Evolutionary conservation across 257 asterid species (phyloP).

Genomic region (Solanum megistacrolobum): DNA sequence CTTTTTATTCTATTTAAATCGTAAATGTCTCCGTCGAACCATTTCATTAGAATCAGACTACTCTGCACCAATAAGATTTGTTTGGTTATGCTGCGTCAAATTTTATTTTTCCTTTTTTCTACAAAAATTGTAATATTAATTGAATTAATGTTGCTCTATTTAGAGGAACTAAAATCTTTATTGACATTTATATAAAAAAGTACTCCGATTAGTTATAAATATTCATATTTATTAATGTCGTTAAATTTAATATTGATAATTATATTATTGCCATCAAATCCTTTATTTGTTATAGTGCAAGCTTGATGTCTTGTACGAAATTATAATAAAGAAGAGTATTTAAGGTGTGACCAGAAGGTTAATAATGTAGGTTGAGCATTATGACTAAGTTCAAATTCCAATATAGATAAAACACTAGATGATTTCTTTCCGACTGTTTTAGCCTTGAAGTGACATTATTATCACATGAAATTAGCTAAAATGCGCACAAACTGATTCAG

Average conservation of each 20-base stretch:
- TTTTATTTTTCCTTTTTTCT: not conserved
- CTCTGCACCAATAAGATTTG: not conserved
- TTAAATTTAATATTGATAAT: no score
- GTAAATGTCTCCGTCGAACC: not conserved
- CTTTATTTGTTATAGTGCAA: no score
- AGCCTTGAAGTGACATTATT: not conserved
- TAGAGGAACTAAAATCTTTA: no score
- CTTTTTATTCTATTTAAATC: not conserved
- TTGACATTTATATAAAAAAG: no score
- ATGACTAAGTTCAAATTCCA: no score
- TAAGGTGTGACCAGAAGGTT: not conserved
- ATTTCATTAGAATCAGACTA: not conserved
- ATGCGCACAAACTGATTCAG: not conserved
- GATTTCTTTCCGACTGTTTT: accelerated
- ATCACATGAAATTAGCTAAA: no score
- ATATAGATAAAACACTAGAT: no score
- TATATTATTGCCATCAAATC: no score
- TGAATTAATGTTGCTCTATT: not conserved
- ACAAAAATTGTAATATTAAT: not conserved
- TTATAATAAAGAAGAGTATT: not conserved
- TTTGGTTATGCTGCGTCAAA: not conserved
- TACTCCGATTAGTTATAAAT: no score
- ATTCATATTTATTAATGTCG: not conserved
- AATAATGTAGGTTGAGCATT: not conserved
- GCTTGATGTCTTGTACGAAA: no score